A percentile compares a stretch with the other conserved stretches of the same genome.
Conservation (phyloP, 441 rosid species). For the Geranium incanum region DNA sequence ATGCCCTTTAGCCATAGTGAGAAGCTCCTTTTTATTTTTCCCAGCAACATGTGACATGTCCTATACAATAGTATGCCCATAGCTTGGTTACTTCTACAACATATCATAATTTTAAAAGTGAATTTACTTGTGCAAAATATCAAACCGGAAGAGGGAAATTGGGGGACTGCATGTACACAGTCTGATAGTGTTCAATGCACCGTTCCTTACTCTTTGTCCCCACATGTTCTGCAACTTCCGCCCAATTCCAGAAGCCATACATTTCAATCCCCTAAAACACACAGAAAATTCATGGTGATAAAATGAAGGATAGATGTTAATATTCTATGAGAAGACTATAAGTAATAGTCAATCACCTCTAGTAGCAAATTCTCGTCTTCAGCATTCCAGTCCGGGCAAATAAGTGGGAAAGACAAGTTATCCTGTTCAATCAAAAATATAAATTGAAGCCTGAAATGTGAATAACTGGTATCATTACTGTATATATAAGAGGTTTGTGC, state of each 20-base stretch:
- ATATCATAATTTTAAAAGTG: background rate
- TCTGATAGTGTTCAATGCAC: slow-evolving; percentile 72
- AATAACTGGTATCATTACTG: background rate
- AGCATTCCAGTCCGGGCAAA: slow-evolving; percentile 90
- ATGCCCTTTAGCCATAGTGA: slow-evolving; percentile 67
- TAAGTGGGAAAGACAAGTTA: slow-evolving; percentile 75
- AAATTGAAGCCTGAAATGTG: background rate
- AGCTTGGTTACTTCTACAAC: background rate
- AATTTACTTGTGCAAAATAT: slow-evolving; percentile 4
- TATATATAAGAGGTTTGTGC: background rate
- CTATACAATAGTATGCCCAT: background rate
- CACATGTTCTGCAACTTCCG: slow-evolving; percentile 92
- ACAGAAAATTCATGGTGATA: slow-evolving; percentile 4
- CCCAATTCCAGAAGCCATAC: slow-evolving; percentile 96
- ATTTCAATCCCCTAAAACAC: slow-evolving; percentile 78
- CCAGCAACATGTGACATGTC: slow-evolving; percentile 64
- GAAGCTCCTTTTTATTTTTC: slow-evolving; percentile 81
- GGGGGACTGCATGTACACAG: slow-evolving; percentile 69
- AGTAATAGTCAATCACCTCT: slow-evolving; percentile 43
- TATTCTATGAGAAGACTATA: slow-evolving; percentile 7
- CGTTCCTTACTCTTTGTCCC: slow-evolving; percentile 88
- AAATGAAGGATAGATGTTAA: slow-evolving; percentile 12
- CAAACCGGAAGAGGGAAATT: slow-evolving; percentile 89
- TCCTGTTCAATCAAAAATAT: slow-evolving; percentile 42
- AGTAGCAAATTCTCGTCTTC: slow-evolving; percentile 92